Percentiles rank a stretch among this genome's conserved stretches.
Conservation (phyloP, 306 rosid genomes). For the Pterocarpus santalinus region DNA sequence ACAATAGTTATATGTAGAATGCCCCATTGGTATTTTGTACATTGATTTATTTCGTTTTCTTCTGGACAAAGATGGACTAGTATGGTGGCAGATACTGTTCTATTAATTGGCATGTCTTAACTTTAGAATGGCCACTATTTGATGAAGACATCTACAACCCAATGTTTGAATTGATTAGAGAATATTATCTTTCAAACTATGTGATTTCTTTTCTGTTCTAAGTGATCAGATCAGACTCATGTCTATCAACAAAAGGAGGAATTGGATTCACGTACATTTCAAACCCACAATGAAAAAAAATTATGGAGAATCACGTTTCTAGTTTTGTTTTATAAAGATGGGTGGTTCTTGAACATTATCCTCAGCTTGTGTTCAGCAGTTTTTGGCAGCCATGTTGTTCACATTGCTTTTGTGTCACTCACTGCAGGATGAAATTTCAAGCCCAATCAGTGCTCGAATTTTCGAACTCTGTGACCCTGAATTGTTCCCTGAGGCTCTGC, state of each 20-base stretch:
- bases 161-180: slow-evolving; percentile 11
- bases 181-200: slow-evolving; percentile 52
- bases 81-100: slow-evolving; percentile 29
- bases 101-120: slow-evolving; percentile 40
- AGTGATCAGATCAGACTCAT: slow-evolving; percentile 61
- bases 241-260: slow-evolving; percentile 54
- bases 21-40: slow-evolving; percentile 38
- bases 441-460: slow-evolving; percentile 72
- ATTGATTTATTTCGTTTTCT: slow-evolving; percentile 43
- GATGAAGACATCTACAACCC: slow-evolving; percentile 45
- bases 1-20: slow-evolving; percentile 47
- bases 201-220: slow-evolving; percentile 40
- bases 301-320: slow-evolving; percentile 67
- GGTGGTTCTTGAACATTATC: slow-evolving; percentile 31
- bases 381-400: slow-evolving; percentile 46
- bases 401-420: slow-evolving; percentile 50
- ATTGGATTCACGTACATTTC: slow-evolving; percentile 58
- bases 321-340: slow-evolving; percentile 54
- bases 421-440: slow-evolving; percentile 90
- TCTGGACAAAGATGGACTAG: slow-evolving; percentile 27
- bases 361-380: slow-evolving; percentile 13
- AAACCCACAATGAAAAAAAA: slow-evolving; percentile 38
- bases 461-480: slow-evolving; percentile 79
- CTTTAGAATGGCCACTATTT: slow-evolving; percentile 43
- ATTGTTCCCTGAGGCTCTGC: slow-evolving; percentile 77